Evolutionary conservation across 208 protist genomes (phyloP).

Genomic region (Lotmaria passim): DNA sequence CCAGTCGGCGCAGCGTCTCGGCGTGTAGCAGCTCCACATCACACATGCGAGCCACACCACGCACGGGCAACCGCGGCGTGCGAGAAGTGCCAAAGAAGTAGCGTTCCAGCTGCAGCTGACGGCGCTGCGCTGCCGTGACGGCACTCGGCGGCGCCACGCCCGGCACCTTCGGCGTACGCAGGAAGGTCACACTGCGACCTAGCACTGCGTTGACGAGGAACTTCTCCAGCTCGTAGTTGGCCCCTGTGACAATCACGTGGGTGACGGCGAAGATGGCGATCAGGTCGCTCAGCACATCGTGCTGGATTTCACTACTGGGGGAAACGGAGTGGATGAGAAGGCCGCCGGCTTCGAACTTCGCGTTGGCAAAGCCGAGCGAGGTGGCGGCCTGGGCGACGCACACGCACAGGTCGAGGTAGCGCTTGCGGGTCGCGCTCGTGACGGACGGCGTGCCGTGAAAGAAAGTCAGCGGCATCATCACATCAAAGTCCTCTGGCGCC

Average conservation of each 20-base stretch:
- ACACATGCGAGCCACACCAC: conserved; percentile 55
- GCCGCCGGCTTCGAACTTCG: conserved; percentile 65
- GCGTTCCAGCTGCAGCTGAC: conserved; percentile 46
- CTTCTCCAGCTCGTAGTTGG: conserved; percentile 58
- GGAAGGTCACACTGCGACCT: conserved; percentile 47
- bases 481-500: conserved; percentile 74
- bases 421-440: conserved; percentile 56
- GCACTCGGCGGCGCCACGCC: conserved; percentile 37
- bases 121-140: conserved; percentile 28
- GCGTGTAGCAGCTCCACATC: conserved; percentile 80
- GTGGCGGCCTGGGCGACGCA: conserved; percentile 52
- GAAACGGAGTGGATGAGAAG: conserved; percentile 84
- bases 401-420: conserved; percentile 83
- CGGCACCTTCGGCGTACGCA: conserved; percentile 53
- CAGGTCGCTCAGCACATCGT: conserved; percentile 70
- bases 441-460: conserved; percentile 76
- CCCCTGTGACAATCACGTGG: conserved; percentile 77
- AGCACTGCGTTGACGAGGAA: conserved; percentile 52
- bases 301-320: conserved; percentile 59
- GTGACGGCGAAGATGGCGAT: conserved; percentile 79
- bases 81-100: conserved; percentile 80
- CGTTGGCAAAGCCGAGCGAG: conserved; percentile 50
- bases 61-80: conserved; percentile 56
- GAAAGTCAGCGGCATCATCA: conserved; percentile 76
- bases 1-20: conserved; percentile 55